Conservation (phyloP, 192 early-diverging fungal species). For the Coemansia sp. region DNA sequence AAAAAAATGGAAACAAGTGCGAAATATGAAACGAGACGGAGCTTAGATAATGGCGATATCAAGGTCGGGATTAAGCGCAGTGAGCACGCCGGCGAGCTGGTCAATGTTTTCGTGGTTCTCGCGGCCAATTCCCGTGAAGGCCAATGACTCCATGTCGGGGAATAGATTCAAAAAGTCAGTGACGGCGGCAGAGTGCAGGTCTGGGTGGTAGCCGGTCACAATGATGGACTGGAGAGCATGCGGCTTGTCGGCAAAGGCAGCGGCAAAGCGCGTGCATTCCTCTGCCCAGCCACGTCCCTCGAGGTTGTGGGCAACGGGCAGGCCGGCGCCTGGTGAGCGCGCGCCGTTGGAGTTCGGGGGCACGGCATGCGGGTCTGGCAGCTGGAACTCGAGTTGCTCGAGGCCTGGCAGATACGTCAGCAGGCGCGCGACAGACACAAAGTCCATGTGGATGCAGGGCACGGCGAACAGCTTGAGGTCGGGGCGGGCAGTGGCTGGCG, state of each 20-base stretch:
- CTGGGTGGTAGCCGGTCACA: conserved; percentile 41
- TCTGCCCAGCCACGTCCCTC: conserved; percentile 43
- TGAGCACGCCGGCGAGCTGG: conserved; percentile 47
- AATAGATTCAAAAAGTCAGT: conserved; percentile 48
- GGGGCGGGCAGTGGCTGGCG: conserved; percentile 24
- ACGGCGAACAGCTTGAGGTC: conserved; percentile 42
- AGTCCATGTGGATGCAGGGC: conserved; percentile 47
- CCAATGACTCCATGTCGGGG: conserved; percentile 45
- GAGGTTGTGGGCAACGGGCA: conserved; percentile 38
- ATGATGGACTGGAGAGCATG: conserved; percentile 46
- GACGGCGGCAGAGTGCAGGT: conserved; percentile 41
- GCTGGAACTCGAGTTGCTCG: conserved; percentile 50
- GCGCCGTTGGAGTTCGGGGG: background rate
- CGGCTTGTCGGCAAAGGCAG: conserved; percentile 32
- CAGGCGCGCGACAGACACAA: conserved; percentile 33
- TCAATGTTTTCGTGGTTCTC: conserved; percentile 52
- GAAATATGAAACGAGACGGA: background rate
- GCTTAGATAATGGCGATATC: conserved; percentile 40
- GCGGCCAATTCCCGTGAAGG: conserved; percentile 34
- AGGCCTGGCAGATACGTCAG: conserved; percentile 37
- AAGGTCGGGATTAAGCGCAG: conserved; percentile 46
- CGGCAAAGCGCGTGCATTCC: conserved; percentile 31
- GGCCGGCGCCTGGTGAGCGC: background rate
- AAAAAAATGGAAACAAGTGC: conserved; percentile 9
- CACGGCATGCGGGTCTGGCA: conserved; percentile 37